Percentiles rank a stretch among this genome's conserved stretches.
Evolutionary conservation across 495 filamentous ascomycete genomes (phyloP).

Genomic region (Xylaria bambusicola): DNA sequence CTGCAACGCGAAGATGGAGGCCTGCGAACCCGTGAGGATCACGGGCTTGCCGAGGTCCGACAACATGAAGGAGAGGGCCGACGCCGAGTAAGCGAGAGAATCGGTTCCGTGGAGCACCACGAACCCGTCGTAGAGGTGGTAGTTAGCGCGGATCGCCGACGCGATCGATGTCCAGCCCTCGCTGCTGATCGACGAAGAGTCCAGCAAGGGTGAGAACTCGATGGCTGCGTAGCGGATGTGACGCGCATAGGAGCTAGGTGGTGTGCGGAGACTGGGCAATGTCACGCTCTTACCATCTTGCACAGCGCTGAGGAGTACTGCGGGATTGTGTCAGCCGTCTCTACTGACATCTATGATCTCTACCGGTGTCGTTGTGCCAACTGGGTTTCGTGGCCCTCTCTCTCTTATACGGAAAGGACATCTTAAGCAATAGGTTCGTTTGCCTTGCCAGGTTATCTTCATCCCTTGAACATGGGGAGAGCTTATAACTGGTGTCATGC

Average conservation of each 20-base stretch:
- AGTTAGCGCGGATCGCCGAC: slow-evolving; percentile 68
- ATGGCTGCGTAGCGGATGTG: slow-evolving; percentile 83
- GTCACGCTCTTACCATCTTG: slow-evolving; percentile 41
- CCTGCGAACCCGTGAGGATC: slow-evolving; percentile 87
- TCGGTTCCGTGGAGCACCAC: slow-evolving; percentile 97
- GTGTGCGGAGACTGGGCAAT: slow-evolving; percentile 70
- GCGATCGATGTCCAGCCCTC: slow-evolving; percentile 91
- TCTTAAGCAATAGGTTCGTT: too few relatives aligned
- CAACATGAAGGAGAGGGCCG: slow-evolving; percentile 93
- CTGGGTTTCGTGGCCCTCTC: too few relatives aligned
- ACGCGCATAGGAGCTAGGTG: slow-evolving; percentile 75
- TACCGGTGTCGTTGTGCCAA: too few relatives aligned
- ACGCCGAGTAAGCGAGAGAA: slow-evolving; percentile 87
- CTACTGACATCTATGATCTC: too few relatives aligned
- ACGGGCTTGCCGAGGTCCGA: slow-evolving; percentile 89
- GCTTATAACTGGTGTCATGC: too few relatives aligned
- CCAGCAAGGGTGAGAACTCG: slow-evolving; percentile 85
- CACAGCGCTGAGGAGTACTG: slow-evolving; percentile 38
- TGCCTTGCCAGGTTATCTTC: too few relatives aligned
- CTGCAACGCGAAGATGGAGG: slow-evolving; percentile 88
- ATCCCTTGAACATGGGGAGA: too few relatives aligned
- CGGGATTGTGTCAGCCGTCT: slow-evolving; percentile 4
- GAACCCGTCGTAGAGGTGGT: slow-evolving; percentile 89
- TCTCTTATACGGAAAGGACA: too few relatives aligned
- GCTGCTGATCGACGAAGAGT: slow-evolving; percentile 84